A percentile compares a stretch with the other conserved stretches of the same genome.
These are phyloP conservation scores for Yamadazyma tumulicola DNA, from an alignment of 805 yeast genomes.

Conservation along the genomic window DNA sequence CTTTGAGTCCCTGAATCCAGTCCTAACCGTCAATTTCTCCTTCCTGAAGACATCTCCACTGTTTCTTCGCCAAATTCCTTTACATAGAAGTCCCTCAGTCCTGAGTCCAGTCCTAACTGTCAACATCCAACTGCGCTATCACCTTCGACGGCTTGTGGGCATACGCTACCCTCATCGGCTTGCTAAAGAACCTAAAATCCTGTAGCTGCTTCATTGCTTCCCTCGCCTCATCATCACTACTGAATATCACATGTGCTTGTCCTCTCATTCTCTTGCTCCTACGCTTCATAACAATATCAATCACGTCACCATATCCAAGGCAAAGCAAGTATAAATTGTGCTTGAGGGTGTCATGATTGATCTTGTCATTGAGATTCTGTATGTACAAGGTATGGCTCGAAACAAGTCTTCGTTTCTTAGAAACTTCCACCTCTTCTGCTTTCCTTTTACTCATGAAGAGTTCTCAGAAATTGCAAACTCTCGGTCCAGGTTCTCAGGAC, in stretches of 20 bases:
- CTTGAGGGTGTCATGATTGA: slow-evolving; percentile 42
- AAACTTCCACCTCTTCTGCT: slow-evolving; percentile 1
- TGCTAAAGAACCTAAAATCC: slow-evolving; percentile 50
- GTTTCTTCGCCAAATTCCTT: too few relatives aligned
- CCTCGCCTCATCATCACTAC: slow-evolving; percentile 47
- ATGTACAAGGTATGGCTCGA: slow-evolving; percentile 58
- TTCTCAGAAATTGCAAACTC: too few relatives aligned
- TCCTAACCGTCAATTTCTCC: too few relatives aligned
- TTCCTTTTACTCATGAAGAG: neutral
- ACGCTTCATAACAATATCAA: slow-evolving; percentile 41
- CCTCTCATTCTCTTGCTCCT: slow-evolving; percentile 51
- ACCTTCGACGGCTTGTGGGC: slow-evolving; percentile 12
- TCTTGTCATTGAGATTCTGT: slow-evolving; percentile 56
- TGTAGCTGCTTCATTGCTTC: slow-evolving; percentile 48
- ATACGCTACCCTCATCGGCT: slow-evolving; percentile 43
- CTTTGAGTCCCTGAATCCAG: too few relatives aligned
- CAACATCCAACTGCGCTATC: too few relatives aligned
- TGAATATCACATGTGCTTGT: slow-evolving; percentile 61
- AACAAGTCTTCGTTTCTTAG: slow-evolving; percentile 3
- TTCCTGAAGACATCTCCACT: too few relatives aligned
- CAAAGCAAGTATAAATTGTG: slow-evolving; percentile 57
- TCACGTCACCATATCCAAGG: slow-evolving; percentile 62
- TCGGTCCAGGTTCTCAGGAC: too few relatives aligned
- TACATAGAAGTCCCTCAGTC: too few relatives aligned
- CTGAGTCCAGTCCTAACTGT: too few relatives aligned